These are phyloP conservation scores for Kokia cookei DNA, from an alignment of 441 rosid species.

Conservation along the genomic window DNA sequence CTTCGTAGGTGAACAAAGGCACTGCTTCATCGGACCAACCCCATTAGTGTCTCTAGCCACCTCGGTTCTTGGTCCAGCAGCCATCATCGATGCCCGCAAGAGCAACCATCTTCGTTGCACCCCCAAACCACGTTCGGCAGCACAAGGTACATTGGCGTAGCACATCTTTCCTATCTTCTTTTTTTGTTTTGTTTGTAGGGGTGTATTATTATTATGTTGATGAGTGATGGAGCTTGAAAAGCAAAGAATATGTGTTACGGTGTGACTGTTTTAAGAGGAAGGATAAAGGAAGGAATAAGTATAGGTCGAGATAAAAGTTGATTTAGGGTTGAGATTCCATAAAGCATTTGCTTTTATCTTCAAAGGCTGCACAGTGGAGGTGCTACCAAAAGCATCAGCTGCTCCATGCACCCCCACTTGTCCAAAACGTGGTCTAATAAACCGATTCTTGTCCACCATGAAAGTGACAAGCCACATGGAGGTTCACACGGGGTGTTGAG, in stretches of 20 bases:
- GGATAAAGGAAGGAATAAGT: slow-evolving; percentile 14
- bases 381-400: not conserved
- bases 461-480: too few species aligned
- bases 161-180: not conserved
- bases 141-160: not conserved
- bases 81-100: not conserved
- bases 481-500: too few species aligned
- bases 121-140: slow-evolving; percentile 3
- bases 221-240: not conserved
- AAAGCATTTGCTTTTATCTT: slow-evolving; percentile 9
- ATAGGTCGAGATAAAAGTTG: slow-evolving; percentile 10
- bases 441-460: not conserved
- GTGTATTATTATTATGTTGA: not conserved
- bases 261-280: not conserved
- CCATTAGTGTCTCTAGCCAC: slow-evolving; percentile 1
- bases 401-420: slow-evolving; percentile 1
- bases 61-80: not conserved
- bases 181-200: not conserved
- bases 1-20: slow-evolving; percentile 41
- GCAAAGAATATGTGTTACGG: slow-evolving; percentile 15
- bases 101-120: slow-evolving; percentile 15
- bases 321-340: slow-evolving; percentile 12
- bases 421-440: not conserved
- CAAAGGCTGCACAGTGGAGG: not conserved
- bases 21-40: slow-evolving; percentile 19